phyloP scores from a whole-genome alignment of 768 basidiomycete genomes.

The Lentinula aciculospora region DNA sequence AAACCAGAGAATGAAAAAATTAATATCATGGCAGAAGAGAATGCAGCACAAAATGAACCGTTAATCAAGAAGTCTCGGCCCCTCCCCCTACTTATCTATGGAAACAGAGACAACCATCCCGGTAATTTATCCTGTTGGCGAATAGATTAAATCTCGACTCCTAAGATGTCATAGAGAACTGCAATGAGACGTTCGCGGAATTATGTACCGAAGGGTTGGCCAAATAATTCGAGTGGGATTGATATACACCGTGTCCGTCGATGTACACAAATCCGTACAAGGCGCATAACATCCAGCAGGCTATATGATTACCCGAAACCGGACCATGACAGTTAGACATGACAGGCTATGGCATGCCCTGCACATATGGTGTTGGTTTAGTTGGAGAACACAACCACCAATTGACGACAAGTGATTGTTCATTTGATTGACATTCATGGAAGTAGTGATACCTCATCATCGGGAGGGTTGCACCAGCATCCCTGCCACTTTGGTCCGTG shows the following conservation, averaged over 20 bases:
- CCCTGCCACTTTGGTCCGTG: not conserved
- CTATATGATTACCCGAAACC: not conserved
- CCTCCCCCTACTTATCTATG: not conserved
- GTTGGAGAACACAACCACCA: not conserved
- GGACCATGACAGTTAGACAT: not conserved
- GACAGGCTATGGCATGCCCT: not conserved
- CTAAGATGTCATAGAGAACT: too few species aligned
- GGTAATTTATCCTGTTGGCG: not conserved
- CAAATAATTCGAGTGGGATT: not conserved
- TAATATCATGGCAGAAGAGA: not conserved
- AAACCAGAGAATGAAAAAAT: not conserved
- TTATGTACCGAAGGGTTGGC: not conserved
- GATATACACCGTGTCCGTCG: not conserved
- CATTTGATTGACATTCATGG: not conserved
- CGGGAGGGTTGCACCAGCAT: not conserved
- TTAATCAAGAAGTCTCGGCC: not conserved
- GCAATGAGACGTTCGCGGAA: not conserved
- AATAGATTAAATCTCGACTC: too few species aligned
- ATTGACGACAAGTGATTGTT: not conserved
- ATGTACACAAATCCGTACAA: not conserved
- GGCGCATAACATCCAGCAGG: not conserved
- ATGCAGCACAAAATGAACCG: not conserved
- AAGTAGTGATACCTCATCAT: not conserved
- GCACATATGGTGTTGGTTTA: not conserved
- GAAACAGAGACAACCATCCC: not conserved